These are phyloP conservation scores for Boletus edulis DNA, from an alignment of 768 basidiomycete species.

Conservation along the genomic window DNA sequence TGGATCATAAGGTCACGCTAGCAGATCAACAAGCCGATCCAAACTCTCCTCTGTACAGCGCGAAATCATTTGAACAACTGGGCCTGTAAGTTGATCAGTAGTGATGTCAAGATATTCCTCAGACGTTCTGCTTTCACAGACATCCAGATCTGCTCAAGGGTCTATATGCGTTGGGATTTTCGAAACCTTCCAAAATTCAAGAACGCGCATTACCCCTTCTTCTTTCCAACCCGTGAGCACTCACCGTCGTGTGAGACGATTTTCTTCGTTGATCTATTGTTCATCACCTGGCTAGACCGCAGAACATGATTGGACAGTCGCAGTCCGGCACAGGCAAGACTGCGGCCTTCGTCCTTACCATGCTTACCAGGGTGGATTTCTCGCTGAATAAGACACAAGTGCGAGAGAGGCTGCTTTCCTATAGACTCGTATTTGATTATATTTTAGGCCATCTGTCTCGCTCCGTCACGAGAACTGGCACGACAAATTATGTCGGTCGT, in stretches of 20 bases:
- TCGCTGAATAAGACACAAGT: constrained; percentile 82
- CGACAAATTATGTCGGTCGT: constrained; percentile 97
- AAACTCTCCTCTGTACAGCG: constrained; percentile 92
- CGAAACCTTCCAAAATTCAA: constrained; percentile 98
- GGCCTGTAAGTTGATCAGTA: constrained; percentile 66
- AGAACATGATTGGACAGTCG: constrained; percentile 99
- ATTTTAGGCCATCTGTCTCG: constrained; percentile 88
- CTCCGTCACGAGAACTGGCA: constrained; percentile 94
- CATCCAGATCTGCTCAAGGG: constrained; percentile 89
- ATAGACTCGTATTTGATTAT: constrained; percentile 1
- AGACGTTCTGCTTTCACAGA: constrained; percentile 38
- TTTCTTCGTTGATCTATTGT: constrained; percentile 4
- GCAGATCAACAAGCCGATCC: constrained; percentile 96
- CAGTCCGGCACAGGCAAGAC: constrained; percentile 99
- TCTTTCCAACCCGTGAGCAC: constrained; percentile 79
- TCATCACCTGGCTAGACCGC: constrained; percentile 55
- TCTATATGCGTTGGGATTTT: constrained; percentile 92
- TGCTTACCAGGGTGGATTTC: constrained; percentile 93
- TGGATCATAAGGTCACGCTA: constrained; percentile 72
- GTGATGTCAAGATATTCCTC: not conserved
- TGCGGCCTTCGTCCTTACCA: constrained; percentile 95
- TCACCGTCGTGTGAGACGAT: not conserved
- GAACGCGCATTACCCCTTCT: constrained; percentile 93
- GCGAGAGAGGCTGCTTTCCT: constrained; percentile 10
- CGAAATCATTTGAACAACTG: constrained; percentile 92